Evolutionary conservation across 73 alveolate genomes (phyloP), one percentile per base, ranked within the genome.

Genomic region (Paramecium octaurelia): DNA sequence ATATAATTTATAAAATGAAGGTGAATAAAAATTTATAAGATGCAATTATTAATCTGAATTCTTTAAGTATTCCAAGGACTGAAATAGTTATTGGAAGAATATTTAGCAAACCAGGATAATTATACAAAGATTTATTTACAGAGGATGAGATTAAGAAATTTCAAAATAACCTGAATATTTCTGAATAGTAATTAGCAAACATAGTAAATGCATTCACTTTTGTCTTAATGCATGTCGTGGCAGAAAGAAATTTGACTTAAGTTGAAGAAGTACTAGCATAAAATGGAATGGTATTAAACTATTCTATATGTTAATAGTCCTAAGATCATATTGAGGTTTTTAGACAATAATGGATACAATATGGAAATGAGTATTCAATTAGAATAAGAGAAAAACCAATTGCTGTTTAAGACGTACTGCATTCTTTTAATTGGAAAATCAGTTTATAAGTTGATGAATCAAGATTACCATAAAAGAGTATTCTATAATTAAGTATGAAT

Each of bases 351-450:
- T 89, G 94, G 94, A 31, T 89, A 11, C 34, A 70, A 89, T 89
- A 89, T 73, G 94, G 94, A 1, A 89, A 89, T 69, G 94, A 89
- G 4, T 89, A 89, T 29, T 44, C 92, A 42, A 89, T 89, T 31
- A 69, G 75, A 71, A 71, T 89, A 11, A 89, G 94, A 89, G 94
- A 89, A 50, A 89, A 83, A 46, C 94, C 94, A 6, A 54, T 89
- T 21, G 94, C 94, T 6, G 88, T 89, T 24, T 6, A 54, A 44
- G 86, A 89, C 31, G 94, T 70, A 20, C 46, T 89, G 14, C 70
- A 89, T 44, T 77, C 86, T 9, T 89, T 89, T 70, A 71, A 77
- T 89, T 89, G 94, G 94, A 70, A 57, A 12, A 89, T 89, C 20
- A 70, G 92, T n/a, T 83, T 89, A 27, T 68, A 77, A 36, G 71